phyloP scores from a whole-genome alignment of 106 monocot species.

The Narthecium ossifragum region DNA sequence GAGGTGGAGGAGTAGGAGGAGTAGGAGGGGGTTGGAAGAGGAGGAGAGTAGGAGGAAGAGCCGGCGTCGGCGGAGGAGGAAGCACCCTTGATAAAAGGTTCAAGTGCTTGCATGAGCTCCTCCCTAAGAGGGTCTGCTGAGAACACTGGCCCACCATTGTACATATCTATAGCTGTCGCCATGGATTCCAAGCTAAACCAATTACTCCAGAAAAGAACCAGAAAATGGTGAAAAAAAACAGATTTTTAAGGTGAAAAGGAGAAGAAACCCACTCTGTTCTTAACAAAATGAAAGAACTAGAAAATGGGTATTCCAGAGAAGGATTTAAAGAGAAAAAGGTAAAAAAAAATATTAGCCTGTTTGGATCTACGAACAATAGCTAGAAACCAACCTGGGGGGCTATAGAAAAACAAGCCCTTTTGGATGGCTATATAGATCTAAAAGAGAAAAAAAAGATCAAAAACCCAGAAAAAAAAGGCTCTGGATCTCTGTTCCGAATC shows the following conservation, averaged over 20 bases:
- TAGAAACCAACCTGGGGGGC: conserved; percentile 16
- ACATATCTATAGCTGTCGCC: conserved; percentile 62
- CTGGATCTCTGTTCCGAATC: conserved; percentile 40
- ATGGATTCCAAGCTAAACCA: conserved; percentile 16
- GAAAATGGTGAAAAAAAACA: not conserved
- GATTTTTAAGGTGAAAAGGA: not conserved
- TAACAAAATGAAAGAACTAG: conserved; percentile 25
- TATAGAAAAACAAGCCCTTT: conserved; percentile 33
- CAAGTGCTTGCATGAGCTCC: conserved; percentile 75
- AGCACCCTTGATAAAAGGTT: conserved; percentile 72
- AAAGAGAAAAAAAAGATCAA: conserved; percentile 8
- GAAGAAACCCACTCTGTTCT: conserved; percentile 11
- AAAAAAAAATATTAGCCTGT: conserved; percentile 21
- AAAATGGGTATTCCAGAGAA: not conserved
- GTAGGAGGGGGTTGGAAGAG: not conserved
- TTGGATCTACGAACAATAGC: not conserved
- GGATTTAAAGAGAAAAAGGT: conserved; percentile 6
- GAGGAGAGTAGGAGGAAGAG: not conserved
- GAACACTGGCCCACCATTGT: conserved; percentile 32
- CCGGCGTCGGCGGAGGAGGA: conserved; percentile 19
- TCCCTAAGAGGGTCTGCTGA: conserved; percentile 24
- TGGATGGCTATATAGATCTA: not conserved
- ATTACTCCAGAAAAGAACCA: not conserved
- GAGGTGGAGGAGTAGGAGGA: conserved; percentile 4
- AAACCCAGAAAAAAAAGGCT: conserved; percentile 33